Evolutionary conservation across 2,329 filamentous ascomycete species (phyloP).

Genomic region (Alternaria rosae): DNA sequence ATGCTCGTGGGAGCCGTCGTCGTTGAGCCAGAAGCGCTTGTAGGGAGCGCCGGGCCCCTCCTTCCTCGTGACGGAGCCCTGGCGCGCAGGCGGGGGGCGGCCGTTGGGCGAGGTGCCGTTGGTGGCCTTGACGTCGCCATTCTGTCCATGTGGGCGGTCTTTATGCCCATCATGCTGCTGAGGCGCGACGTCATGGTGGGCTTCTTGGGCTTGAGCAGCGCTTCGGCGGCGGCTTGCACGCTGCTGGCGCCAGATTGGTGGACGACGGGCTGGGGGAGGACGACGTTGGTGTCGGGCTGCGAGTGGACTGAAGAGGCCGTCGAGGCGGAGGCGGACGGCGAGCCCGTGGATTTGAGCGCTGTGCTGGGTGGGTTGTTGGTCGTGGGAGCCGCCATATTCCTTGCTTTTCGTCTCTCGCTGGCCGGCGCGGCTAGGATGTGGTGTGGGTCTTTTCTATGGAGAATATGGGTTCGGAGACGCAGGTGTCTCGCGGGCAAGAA

Average conservation of each 20-base stretch:
- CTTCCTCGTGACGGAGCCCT: conserved; percentile 43
- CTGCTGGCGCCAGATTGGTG: conserved; percentile 37
- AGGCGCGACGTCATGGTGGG: conserved; percentile 54
- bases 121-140: conserved; percentile 36
- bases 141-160: conserved; percentile 36
- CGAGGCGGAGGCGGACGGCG: conserved; percentile 45
- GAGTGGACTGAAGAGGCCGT: conserved; percentile 50
- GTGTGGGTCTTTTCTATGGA: conserved; percentile 17
- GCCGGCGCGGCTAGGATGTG: conserved; percentile 20
- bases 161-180: conserved; percentile 51
- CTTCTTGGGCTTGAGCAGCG: conserved; percentile 47
- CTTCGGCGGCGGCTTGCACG: conserved; percentile 43
- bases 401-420: conserved; percentile 15
- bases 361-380: conserved; percentile 36
- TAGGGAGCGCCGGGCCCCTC: conserved; percentile 35
- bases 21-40: conserved; percentile 64
- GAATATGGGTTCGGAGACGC: conserved; percentile 39
- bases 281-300: conserved; percentile 41
- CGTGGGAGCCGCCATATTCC: conserved; percentile 45
- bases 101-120: conserved; percentile 37
- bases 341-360: conserved; percentile 37
- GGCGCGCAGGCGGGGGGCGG: conserved; percentile 40
- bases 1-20: conserved; percentile 81
- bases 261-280: conserved; percentile 37
- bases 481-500: conserved; percentile 51